Conservation (phyloP, 768 basidiomycete genomes). For the Grammothele lineata region DNA sequence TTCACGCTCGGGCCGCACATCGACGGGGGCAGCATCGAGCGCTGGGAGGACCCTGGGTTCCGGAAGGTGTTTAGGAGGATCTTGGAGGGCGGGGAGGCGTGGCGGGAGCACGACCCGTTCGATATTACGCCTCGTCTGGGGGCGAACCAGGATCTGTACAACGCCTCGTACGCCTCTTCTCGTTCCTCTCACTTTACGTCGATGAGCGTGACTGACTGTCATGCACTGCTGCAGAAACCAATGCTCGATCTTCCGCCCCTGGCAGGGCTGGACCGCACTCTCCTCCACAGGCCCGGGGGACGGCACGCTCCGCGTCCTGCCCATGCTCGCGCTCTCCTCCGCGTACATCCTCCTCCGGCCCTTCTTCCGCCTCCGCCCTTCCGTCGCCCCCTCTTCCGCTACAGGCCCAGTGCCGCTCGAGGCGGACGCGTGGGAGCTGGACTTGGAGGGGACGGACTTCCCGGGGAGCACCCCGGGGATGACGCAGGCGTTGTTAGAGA, state of each 20-base stretch:
- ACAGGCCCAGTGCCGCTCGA: constrained; percentile 14
- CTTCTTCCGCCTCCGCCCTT: constrained; percentile 58
- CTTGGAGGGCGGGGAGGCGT: constrained; percentile 39
- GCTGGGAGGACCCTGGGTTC: constrained; percentile 64
- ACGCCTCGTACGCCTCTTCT: constrained; percentile 47
- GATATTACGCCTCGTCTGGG: constrained; percentile 52
- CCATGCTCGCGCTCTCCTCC: constrained; percentile 59
- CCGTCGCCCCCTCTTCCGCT: constrained; percentile 9
- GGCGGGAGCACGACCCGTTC: constrained; percentile 62
- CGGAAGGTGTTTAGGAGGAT: constrained; percentile 55
- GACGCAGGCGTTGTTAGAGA: constrained; percentile 44
- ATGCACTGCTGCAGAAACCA: constrained; percentile 14
- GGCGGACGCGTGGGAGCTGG: constrained; percentile 25
- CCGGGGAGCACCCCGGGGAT: constrained; percentile 23
- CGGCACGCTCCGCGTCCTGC: constrained; percentile 66
- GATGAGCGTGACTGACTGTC: neutral
- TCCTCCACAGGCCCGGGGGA: constrained; percentile 52
- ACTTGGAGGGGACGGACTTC: constrained; percentile 23
- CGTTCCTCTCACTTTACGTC: neutral
- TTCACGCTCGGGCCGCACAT: constrained; percentile 64
- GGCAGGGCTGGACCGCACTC: constrained; percentile 60
- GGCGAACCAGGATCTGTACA: constrained; percentile 61
- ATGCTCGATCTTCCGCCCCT: constrained; percentile 36
- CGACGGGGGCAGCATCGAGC: constrained; percentile 70
- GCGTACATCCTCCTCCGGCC: constrained; percentile 72